Evolutionary conservation across 2,329 filamentous ascomycete species (phyloP).

Genomic region (Epichloe scottii): DNA sequence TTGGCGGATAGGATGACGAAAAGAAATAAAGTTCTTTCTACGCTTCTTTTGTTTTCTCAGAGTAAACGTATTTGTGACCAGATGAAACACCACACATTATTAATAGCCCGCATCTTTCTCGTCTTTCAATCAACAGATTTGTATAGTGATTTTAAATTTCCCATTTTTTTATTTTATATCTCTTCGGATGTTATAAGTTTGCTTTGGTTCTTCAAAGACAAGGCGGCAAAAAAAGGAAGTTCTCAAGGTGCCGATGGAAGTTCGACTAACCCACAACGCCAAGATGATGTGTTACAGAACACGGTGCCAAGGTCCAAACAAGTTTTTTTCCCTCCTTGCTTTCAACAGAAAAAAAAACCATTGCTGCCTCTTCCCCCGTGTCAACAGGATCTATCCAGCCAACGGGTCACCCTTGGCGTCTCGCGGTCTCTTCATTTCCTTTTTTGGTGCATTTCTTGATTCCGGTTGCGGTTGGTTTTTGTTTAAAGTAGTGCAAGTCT

Average conservation of each 20-base stretch:
- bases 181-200: slow-evolving; percentile 4
- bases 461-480: not conserved
- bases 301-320: slow-evolving; percentile 17
- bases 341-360: not conserved
- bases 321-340: slow-evolving; percentile 7
- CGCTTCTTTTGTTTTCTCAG: not conserved
- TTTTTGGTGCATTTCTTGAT: not conserved
- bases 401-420: too few species aligned
- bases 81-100: not conserved
- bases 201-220: slow-evolving; percentile 20
- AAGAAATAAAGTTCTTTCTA: not conserved
- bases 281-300: slow-evolving; percentile 21
- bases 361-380: not conserved
- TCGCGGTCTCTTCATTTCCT: not conserved
- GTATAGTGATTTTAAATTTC: not conserved
- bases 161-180: not conserved
- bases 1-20: slow-evolving; percentile 20
- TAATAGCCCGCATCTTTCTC: slow-evolving; percentile 13
- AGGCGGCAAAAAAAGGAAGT: not conserved
- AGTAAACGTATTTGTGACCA: slow-evolving; percentile 1
- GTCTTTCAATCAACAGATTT: slow-evolving; percentile 13
- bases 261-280: slow-evolving; percentile 26
- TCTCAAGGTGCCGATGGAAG: slow-evolving; percentile 15
- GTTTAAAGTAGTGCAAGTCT: not conserved
- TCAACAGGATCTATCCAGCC: too few species aligned